Percentiles rank a stretch among this genome's conserved stretches.
Evolutionary conservation across 2,329 filamentous ascomycete species (phyloP).

Genomic region (Cytospora piceae): DNA sequence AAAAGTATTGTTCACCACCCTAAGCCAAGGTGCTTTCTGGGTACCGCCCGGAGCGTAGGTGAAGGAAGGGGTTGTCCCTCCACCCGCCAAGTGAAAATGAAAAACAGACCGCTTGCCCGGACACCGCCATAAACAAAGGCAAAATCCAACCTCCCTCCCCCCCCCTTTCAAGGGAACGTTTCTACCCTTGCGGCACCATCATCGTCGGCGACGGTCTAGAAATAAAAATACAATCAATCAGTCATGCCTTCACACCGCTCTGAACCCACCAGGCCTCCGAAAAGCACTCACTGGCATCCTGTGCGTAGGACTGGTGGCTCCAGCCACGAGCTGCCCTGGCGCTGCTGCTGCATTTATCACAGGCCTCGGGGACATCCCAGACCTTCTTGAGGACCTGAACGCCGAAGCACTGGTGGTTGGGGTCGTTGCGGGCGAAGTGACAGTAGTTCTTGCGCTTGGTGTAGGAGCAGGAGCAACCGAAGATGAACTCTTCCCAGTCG

Average conservation of each 20-base stretch:
- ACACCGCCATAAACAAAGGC: slow-evolving; percentile 6
- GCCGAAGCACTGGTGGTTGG: slow-evolving; percentile 68
- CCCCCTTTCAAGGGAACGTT: neutral
- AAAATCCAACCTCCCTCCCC: neutral
- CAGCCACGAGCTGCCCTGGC: slow-evolving; percentile 29
- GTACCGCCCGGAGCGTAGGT: neutral
- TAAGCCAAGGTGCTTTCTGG: neutral
- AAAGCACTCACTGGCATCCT: slow-evolving; percentile 15
- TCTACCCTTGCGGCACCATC: slow-evolving; percentile 12
- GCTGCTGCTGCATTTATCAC: slow-evolving; percentile 49
- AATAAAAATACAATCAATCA: neutral
- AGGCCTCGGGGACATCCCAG: slow-evolving; percentile 59
- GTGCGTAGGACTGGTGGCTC: slow-evolving; percentile 17
- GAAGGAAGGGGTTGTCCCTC: neutral
- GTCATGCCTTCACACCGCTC: neutral
- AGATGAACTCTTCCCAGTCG: slow-evolving; percentile 71
- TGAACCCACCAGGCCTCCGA: neutral
- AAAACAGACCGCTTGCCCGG: neutral
- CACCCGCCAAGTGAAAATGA: neutral
- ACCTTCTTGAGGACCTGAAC: slow-evolving; percentile 67
- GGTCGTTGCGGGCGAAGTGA: slow-evolving; percentile 75
- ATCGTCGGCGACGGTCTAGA: slow-evolving; percentile 20
- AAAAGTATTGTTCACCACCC: neutral
- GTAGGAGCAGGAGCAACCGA: slow-evolving; percentile 64
- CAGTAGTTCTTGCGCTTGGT: slow-evolving; percentile 69